Base-by-base conservation (phyloP, 2,329 filamentous ascomycete species). In the Bipolaris zeicola region DNA sequence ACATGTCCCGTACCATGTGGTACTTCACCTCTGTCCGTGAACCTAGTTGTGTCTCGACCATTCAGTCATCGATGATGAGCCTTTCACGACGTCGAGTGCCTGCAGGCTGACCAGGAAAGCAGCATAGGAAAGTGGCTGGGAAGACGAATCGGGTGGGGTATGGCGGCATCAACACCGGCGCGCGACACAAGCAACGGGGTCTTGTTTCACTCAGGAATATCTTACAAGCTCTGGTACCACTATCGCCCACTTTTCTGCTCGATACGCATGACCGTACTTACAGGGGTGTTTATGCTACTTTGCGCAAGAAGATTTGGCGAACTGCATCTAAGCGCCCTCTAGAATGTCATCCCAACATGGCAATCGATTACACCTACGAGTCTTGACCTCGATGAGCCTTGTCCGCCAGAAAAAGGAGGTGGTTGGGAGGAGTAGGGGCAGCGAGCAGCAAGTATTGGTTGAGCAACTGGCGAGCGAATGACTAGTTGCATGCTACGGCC, bases 111-210 rank as follows among this genome's bases (percentile, higher is more conserved):
- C 62, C 55, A 67, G 64, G 55, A 67, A 56, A 56, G 66, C 18
- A 46, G 51, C 45, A 45, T 46, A 52, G 50, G 55, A 54, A 54
- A 56, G 53, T 64, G 61, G 61, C 66, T 66, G 65, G 62, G 56
- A 48, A 47, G 41, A 57, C 65, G 59, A 62, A 64, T 62, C 62
- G 62, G 59, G 67, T 53, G 45, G 57, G 39, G 53, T 52, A 50
- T 52, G 47, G 64, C 63, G 50, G 67, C 50, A 57, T 58, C 51
- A 55, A 58, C 54, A 61, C 43, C 52, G 54, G 43, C 57, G 45
- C 55, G 71, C 65, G 57, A 69, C 65, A 71, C 67, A 71, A 63
- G 64, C 57, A 62, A 64, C 64, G 65, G 63, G 63, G 62, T 58
- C 60, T 41, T 54, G 69, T 74, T 73, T 71, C 69, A 71, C 65